Base-by-base conservation (phyloP, 2,329 filamentous ascomycete species). In the Teratosphaeria viscida region DNA sequence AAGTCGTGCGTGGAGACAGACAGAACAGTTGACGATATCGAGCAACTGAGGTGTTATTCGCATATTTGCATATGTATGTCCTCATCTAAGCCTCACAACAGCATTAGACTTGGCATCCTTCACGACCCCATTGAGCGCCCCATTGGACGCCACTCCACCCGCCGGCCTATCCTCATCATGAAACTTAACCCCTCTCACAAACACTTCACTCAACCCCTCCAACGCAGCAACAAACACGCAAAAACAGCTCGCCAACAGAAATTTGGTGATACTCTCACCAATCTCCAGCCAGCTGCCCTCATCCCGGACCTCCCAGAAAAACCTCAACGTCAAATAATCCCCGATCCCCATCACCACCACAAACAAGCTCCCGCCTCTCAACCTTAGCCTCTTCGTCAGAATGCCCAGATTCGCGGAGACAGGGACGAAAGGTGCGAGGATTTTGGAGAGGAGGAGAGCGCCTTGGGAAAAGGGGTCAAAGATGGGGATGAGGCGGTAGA, bases 201-300 rank as follows among this genome's bases (percentile, higher is more conserved):
- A 89, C 55, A 88, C 74, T 68, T 89, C 89, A 70, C 91, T 96
- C 3, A 95, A 83, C 16, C 88, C 86, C 76, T 99, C 94, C 54
- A 99, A 76, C 14, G 82, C 85, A 0, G 91, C 90, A 52, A 99
- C 91, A 76, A 99, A 99, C 8, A 95, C 86, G 66, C 91, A 94
- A 53, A 97, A 71, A 66, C 90, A 73, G 73, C 90, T 96, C 19
- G 91, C 92, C 76, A 99, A 97, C 62, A 86, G 85, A 74, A 97
- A 99, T 73, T 97, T 92, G 69, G 85, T 95, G 65, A 99, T 99
- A 3, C 90, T 96, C 32, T 90, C 95, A 35, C 94, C 94, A 71
- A 99, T 99, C 72, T 99, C 94, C 61, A 99, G 77, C 94, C 94
- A 99, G 26, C 88, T 94, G 0, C 94, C 94, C 72, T 99, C 94